Evolutionary conservation across 108 stramenopile genomes (phyloP).

Genomic region (Fragilaria radians): DNA sequence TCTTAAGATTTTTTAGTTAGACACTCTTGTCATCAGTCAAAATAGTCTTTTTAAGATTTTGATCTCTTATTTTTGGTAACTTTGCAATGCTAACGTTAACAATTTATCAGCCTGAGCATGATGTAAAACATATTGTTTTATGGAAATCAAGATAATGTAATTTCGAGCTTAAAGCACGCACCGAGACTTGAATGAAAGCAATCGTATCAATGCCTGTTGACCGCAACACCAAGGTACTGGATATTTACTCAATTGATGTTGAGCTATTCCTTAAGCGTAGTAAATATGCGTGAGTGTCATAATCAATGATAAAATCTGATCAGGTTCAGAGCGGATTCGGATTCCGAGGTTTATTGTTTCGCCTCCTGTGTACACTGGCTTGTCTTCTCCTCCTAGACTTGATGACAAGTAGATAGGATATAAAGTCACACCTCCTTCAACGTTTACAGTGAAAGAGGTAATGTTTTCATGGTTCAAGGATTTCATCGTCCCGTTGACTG

Average conservation of each 20-base stretch:
- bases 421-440: constrained; percentile 19
- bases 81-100: too few relatives aligned
- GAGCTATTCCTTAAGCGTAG: constrained; percentile 19
- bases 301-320: constrained; percentile 14
- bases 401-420: constrained; percentile 5
- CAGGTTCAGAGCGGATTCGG: constrained; percentile 15
- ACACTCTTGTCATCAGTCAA: too few relatives aligned
- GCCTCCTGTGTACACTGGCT: constrained; percentile 15
- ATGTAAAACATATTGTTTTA: too few relatives aligned
- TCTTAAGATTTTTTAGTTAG: too few relatives aligned
- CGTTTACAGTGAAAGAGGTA: constrained; percentile 2
- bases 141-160: too few relatives aligned
- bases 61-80: too few relatives aligned
- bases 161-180: too few relatives aligned
- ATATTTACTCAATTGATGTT: neutral
- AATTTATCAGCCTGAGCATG: too few relatives aligned
- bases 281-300: constrained; percentile 34
- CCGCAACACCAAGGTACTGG: too few relatives aligned
- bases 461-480: constrained; percentile 10
- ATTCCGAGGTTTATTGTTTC: constrained; percentile 31
- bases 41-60: too few relatives aligned
- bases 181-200: too few relatives aligned
- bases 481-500: constrained; percentile 26
- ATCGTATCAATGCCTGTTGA: too few relatives aligned
- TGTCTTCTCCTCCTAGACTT: neutral